These are phyloP conservation scores for Marasmius fiardii DNA, from an alignment of 1,284 basidiomycete species.

Conservation along the genomic window DNA sequence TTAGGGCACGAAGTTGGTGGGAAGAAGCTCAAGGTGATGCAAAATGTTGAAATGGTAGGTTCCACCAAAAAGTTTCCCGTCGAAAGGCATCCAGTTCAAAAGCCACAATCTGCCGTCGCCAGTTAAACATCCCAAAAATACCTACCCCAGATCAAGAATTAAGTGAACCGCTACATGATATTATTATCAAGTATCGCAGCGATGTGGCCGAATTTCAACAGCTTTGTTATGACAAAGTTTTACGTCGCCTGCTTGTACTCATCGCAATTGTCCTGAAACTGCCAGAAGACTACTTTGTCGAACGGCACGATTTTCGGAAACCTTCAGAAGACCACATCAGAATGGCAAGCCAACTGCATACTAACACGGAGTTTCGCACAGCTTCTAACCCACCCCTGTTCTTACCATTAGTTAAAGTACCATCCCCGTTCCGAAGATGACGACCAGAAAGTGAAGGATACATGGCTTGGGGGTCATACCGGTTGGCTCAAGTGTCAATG, in stretches of 20 bases:
- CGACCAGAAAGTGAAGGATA: too few relatives aligned
- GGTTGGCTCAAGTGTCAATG: too few relatives aligned
- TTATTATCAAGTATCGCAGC: background rate
- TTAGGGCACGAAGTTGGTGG: background rate
- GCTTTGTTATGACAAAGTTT: background rate
- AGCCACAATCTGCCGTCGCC: too few relatives aligned
- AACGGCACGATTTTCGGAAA: background rate
- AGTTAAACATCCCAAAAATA: background rate
- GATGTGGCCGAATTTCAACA: background rate
- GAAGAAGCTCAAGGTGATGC: background rate
- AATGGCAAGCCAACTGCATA: background rate
- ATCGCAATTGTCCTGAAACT: background rate
- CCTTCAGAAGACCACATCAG: slow-evolving; percentile 1
- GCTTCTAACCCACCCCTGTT: background rate
- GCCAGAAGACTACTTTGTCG: background rate
- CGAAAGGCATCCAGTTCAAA: background rate
- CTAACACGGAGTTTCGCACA: background rate
- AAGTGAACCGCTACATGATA: background rate
- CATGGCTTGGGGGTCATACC: too few relatives aligned
- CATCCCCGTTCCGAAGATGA: too few relatives aligned
- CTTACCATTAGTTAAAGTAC: background rate
- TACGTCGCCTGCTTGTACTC: background rate
- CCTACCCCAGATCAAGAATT: background rate
- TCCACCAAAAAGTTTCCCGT: background rate
- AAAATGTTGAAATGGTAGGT: background rate